Evolutionary conservation across 2,329 filamentous ascomycete genomes (phyloP).

Genomic region (Phialophora tarda): DNA sequence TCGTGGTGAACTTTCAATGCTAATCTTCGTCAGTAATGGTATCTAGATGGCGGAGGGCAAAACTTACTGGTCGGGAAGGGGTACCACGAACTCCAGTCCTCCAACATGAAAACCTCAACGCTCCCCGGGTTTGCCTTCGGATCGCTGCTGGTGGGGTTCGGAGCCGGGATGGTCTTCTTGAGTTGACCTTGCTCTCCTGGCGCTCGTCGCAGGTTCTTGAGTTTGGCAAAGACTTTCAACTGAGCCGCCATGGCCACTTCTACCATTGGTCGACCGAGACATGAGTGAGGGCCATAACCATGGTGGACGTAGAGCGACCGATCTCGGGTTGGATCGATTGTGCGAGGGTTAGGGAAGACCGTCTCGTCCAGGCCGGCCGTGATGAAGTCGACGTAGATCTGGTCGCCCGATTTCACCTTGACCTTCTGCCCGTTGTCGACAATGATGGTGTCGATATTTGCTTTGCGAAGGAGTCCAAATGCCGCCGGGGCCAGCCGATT

Average conservation of each 20-base stretch:
- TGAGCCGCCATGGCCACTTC: conserved; percentile 51
- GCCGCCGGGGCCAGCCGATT: conserved; percentile 39
- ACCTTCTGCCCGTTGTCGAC: conserved; percentile 36
- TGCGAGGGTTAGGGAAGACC: conserved; percentile 48
- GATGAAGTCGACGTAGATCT: conserved; percentile 40
- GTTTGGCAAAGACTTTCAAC: conserved; percentile 49
- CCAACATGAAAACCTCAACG: conserved; percentile 52
- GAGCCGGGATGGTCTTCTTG: conserved; percentile 47
- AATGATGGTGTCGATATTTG: conserved; percentile 33
- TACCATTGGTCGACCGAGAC: conserved; percentile 51
- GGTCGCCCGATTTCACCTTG: conserved; percentile 31
- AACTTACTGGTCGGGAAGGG: conserved; percentile 48
- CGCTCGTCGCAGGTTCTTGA: conserved; percentile 51
- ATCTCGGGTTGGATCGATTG: conserved; percentile 54
- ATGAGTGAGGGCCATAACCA: conserved; percentile 57
- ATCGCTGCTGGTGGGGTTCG: conserved; percentile 39
- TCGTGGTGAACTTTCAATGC: conserved; percentile 40
- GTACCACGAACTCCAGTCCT: conserved; percentile 50
- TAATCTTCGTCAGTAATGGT: conserved; percentile 24
- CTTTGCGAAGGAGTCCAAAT: conserved; percentile 37
- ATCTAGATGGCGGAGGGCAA: neutral
- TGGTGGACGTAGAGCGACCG: conserved; percentile 51
- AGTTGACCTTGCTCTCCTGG: conserved; percentile 50
- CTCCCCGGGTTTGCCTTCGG: conserved; percentile 45
- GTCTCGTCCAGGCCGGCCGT: conserved; percentile 46